Percentiles rank a stretch among this genome's conserved stretches.
Evolutionary conservation across 2,329 filamentous ascomycete genomes (phyloP).

Genomic region (Aspergillus sp.): DNA sequence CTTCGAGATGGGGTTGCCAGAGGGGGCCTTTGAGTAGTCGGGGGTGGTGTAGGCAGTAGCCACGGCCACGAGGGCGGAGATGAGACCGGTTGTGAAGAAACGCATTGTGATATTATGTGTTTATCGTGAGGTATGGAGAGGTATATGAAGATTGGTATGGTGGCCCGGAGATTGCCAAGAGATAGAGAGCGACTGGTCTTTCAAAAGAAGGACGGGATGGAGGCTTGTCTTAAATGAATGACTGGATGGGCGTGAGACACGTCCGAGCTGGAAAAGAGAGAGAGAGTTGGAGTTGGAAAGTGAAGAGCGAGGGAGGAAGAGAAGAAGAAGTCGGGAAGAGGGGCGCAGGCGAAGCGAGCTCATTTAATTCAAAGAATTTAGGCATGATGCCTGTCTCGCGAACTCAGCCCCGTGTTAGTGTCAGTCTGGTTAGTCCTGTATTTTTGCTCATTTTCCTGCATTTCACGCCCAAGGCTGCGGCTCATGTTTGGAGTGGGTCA

Average conservation of each 20-base stretch:
- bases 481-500: conserved; percentile 10
- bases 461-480: conserved; percentile 1
- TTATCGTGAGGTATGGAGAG: background rate
- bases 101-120: conserved; percentile 33
- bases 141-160: background rate
- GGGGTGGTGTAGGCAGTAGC: conserved; percentile 39
- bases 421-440: background rate
- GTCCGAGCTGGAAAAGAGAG: conserved; percentile 13
- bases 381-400: background rate
- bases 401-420: background rate
- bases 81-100: conserved; percentile 36
- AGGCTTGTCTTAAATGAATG: conserved; percentile 23
- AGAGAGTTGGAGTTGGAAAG: conserved; percentile 15
- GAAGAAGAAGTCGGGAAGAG: conserved; percentile 8
- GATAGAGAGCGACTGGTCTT: conserved; percentile 10
- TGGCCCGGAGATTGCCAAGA: background rate
- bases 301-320: conserved; percentile 15
- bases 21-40: conserved; percentile 35
- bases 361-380: conserved; percentile 10
- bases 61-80: conserved; percentile 40
- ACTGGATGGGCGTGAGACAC: conserved; percentile 23
- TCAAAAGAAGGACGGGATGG: conserved; percentile 3
- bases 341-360: conserved; percentile 7
- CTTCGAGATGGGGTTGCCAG: conserved; percentile 56
- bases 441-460: background rate